A percentile compares a stretch with the other conserved stretches of the same genome.
Evolutionary conservation across 805 yeast species (phyloP).

Genomic region (Monosporozyma solicola): DNA sequence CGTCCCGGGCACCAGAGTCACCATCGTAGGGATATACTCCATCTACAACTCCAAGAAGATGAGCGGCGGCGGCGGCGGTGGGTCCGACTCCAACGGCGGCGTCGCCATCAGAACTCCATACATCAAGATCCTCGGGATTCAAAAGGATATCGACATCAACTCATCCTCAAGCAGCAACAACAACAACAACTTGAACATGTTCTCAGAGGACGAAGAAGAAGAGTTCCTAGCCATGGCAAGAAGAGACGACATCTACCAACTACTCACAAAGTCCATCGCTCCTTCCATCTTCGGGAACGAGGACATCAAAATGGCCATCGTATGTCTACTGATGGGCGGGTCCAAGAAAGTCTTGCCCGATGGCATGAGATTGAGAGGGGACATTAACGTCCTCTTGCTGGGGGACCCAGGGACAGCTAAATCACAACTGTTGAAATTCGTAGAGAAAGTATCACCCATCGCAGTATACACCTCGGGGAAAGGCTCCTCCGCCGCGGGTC

Average conservation of each 20-base stretch:
- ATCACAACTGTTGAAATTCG: constrained; percentile 90
- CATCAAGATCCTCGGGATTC: constrained; percentile 76
- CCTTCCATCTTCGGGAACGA: constrained; percentile 93
- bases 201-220: constrained; percentile 91
- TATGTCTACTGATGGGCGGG: constrained; percentile 90
- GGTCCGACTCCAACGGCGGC: constrained; percentile 8
- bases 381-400: constrained; percentile 79
- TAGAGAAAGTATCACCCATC: constrained; percentile 89
- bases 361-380: constrained; percentile 95
- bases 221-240: constrained; percentile 75
- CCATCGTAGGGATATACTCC: constrained; percentile 85
- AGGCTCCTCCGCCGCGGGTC: constrained; percentile 99
- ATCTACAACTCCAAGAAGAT: constrained; percentile 69
- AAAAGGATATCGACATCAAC: constrained; percentile 69
- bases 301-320: constrained; percentile 88
- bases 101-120: constrained; percentile 94
- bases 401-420: constrained; percentile 99
- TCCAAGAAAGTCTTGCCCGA: constrained; percentile 88
- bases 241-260: constrained; percentile 74
- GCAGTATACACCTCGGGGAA: constrained; percentile 97
- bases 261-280: constrained; percentile 83
- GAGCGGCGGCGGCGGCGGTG: constrained; percentile 41
- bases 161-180: constrained; percentile 37
- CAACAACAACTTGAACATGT: constrained; percentile 34
- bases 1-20: constrained; percentile 92